Conservation (phyloP, 2,329 filamentous ascomycete species). For the Talaromyces sp. region DNA sequence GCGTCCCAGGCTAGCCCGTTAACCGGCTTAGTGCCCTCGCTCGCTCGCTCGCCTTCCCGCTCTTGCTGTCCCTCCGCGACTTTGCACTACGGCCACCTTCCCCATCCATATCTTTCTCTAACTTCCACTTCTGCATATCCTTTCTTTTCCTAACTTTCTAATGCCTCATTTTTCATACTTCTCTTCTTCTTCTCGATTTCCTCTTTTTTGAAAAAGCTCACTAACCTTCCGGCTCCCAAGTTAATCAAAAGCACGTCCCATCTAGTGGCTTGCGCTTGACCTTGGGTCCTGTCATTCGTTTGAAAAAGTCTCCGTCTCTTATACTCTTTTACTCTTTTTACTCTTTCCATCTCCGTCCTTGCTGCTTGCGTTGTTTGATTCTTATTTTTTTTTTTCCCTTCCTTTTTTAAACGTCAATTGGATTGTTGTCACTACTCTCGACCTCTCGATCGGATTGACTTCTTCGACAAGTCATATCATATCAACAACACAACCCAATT, state of each 20-base stretch:
- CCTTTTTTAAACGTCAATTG: slow-evolving; percentile 1
- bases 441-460: neutral
- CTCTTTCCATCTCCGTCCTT: slow-evolving; percentile 4
- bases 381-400: slow-evolving; percentile 10
- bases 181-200: slow-evolving; percentile 25
- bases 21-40: neutral
- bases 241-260: slow-evolving; percentile 19
- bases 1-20: neutral
- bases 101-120: slow-evolving; percentile 20
- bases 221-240: slow-evolving; percentile 27
- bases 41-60: slow-evolving; percentile 12
- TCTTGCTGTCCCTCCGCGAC: slow-evolving; percentile 18
- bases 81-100: slow-evolving; percentile 21
- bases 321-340: slow-evolving; percentile 8
- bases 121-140: slow-evolving; percentile 26
- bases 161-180: slow-evolving; percentile 30
- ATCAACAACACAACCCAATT: neutral
- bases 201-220: slow-evolving; percentile 24
- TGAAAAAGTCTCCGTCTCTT: slow-evolving; percentile 16
- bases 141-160: slow-evolving; percentile 31
- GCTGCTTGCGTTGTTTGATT: slow-evolving; percentile 5
- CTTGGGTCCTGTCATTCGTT: slow-evolving; percentile 37
- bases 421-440: neutral
- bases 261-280: slow-evolving; percentile 25
- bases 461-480: neutral